phyloP scores from a whole-genome alignment of 2,329 filamentous ascomycete genomes.

The Alternaria hordeiaustralica region DNA sequence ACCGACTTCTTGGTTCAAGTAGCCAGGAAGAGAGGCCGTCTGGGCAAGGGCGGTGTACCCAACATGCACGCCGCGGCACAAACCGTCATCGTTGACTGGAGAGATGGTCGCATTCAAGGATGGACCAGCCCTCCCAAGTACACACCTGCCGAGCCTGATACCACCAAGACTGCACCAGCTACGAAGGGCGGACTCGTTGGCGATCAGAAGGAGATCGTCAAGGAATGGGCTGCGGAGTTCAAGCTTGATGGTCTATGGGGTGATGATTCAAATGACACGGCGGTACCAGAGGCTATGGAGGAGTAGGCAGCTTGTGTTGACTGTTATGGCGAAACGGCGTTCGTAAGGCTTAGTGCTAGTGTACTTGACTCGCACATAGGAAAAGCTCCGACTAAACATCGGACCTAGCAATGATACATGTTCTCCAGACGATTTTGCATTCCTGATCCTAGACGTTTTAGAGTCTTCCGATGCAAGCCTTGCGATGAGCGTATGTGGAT shows the following conservation, averaged over 20 bases:
- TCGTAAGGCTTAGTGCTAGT: slow-evolving; percentile 3
- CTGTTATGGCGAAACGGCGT: slow-evolving; percentile 16
- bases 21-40: slow-evolving; percentile 85
- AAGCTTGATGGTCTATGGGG: slow-evolving; percentile 93
- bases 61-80: slow-evolving; percentile 88
- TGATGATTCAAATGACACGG: slow-evolving; percentile 57
- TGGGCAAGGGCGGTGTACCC: slow-evolving; percentile 88
- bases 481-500: slow-evolving; percentile 1
- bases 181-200: slow-evolving; percentile 50
- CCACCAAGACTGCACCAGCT: slow-evolving; percentile 48
- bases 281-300: slow-evolving; percentile 48
- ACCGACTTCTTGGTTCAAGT: slow-evolving; percentile 95
- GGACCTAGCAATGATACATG: slow-evolving; percentile 19
- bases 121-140: slow-evolving; percentile 82
- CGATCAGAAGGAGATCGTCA: slow-evolving; percentile 83
- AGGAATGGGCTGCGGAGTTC: slow-evolving; percentile 93
- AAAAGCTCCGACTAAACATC: slow-evolving; percentile 14
- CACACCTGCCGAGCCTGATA: slow-evolving; percentile 57
- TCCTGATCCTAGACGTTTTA: neutral
- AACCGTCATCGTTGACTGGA: slow-evolving; percentile 95
- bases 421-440: neutral
- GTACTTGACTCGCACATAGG: slow-evolving; percentile 6
- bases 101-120: slow-evolving; percentile 91
- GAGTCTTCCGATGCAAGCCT: slow-evolving; percentile 10
- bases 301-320: slow-evolving; percentile 19